A percentile compares a stretch with the other conserved stretches of the same genome.
phyloP scores from a whole-genome alignment of 495 filamentous ascomycete species.

The Neurospora tetrasperma region DNA sequence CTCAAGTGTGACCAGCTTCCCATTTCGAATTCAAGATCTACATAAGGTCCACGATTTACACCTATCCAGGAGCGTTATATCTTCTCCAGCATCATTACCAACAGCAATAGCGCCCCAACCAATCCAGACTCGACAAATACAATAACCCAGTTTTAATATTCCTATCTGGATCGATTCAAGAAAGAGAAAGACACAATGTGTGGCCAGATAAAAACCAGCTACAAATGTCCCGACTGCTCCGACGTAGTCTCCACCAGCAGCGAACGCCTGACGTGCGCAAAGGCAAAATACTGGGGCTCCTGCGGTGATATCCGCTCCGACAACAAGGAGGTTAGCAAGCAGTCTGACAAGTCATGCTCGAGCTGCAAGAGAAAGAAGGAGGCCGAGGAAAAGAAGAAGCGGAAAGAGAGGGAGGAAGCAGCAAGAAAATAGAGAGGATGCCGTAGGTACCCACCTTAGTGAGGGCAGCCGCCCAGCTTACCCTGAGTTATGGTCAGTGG shows the following conservation, averaged over 20 bases:
- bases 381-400: not conserved
- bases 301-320: not conserved
- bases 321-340: not conserved
- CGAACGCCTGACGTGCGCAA: not conserved
- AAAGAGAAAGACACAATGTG: not conserved
- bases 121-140: not conserved
- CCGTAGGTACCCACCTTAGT: not conserved
- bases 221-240: not conserved
- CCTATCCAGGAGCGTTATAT: no score
- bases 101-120: not conserved
- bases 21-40: no score
- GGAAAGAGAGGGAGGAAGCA: not conserved
- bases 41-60: no score
- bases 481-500: not conserved
- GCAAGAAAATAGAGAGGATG: not conserved
- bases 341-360: not conserved
- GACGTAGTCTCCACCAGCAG: not conserved
- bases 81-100: no score
- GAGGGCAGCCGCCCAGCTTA: not conserved
- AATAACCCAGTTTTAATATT: not conserved
- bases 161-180: not conserved
- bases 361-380: not conserved
- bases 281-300: not conserved
- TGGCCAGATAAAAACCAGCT: not conserved
- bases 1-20: no score